Evolutionary conservation across 257 asterid genomes (phyloP).

Genomic region (Ballota nigra): DNA sequence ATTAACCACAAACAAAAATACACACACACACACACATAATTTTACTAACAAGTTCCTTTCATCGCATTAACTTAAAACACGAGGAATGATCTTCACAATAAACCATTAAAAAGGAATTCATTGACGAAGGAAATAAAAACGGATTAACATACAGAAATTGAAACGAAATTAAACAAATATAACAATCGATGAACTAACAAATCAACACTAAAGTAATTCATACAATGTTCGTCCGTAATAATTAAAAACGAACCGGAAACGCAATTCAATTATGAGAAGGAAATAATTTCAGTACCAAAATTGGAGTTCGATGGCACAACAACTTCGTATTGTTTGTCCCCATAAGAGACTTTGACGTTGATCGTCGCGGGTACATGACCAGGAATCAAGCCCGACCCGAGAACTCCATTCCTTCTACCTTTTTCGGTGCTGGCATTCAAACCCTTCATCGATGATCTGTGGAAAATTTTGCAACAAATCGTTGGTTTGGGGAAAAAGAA

Average conservation of each 20-base stretch:
- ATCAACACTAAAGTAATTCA: background rate
- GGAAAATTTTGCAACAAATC: constrained; percentile 18
- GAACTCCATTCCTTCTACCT: constrained; percentile 35
- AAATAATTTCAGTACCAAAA: constrained; percentile 32
- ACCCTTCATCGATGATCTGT: constrained; percentile 28
- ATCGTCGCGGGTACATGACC: constrained; percentile 22
- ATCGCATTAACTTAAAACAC: background rate
- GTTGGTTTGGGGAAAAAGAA: background rate
- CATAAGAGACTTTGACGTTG: constrained; percentile 36
- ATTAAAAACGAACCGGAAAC: background rate
- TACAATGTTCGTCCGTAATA: too few species aligned
- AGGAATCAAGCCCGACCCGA: constrained; percentile 31
- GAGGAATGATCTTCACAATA: background rate
- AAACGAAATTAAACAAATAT: background rate
- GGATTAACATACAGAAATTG: background rate
- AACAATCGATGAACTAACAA: background rate
- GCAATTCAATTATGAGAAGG: background rate
- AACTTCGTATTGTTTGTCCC: constrained; percentile 26
- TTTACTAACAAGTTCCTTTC: background rate
- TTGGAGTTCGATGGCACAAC: constrained; percentile 37
- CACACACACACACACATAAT: background rate
- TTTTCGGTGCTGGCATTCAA: constrained; percentile 29
- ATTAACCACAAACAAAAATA: background rate
- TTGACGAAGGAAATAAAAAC: background rate
- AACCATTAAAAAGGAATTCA: background rate